Percentiles rank a stretch among this genome's conserved stretches.
Evolutionary conservation across 192 early-diverging fungal genomes (phyloP).

Genomic region (Lobulomyces angularis): DNA sequence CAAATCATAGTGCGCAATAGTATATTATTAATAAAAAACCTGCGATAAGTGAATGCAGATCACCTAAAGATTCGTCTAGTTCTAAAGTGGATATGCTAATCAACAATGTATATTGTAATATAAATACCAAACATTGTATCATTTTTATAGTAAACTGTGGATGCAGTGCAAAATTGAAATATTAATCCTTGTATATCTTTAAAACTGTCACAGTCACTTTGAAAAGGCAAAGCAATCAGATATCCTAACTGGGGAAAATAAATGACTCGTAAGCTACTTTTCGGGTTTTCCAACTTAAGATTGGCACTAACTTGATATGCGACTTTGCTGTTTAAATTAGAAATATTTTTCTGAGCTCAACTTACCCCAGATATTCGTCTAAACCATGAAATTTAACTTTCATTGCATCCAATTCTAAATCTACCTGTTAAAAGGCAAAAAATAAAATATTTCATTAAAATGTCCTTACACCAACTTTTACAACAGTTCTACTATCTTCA

Average conservation of each 20-base stretch:
- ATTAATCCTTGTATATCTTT: not conserved
- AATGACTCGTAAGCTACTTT: constrained; percentile 58
- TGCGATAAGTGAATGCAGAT: constrained; percentile 71
- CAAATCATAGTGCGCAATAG: not conserved
- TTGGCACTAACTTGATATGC: no score
- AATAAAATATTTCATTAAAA: no score
- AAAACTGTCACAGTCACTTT: constrained; percentile 10
- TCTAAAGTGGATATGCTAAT: constrained; percentile 26
- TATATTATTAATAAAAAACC: constrained; percentile 22
- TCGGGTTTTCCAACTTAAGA: no score
- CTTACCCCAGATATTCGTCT: constrained; percentile 43
- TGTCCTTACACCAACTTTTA: no score
- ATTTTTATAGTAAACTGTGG: constrained; percentile 62
- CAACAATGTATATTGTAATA: not conserved
- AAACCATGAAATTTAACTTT: constrained; percentile 51
- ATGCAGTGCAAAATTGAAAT: constrained; percentile 52
- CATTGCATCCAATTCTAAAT: constrained; percentile 54
- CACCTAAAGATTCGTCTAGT: constrained; percentile 68
- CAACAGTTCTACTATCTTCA: no score
- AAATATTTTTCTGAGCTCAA: not conserved
- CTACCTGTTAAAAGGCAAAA: no score
- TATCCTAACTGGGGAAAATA: constrained; percentile 75
- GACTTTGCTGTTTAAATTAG: constrained; percentile 15
- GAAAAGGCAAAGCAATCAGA: constrained; percentile 53
- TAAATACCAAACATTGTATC: constrained; percentile 28